These are phyloP conservation scores for Hericium coralloides DNA, from an alignment of 768 basidiomycete genomes.

Conservation along the genomic window DNA sequence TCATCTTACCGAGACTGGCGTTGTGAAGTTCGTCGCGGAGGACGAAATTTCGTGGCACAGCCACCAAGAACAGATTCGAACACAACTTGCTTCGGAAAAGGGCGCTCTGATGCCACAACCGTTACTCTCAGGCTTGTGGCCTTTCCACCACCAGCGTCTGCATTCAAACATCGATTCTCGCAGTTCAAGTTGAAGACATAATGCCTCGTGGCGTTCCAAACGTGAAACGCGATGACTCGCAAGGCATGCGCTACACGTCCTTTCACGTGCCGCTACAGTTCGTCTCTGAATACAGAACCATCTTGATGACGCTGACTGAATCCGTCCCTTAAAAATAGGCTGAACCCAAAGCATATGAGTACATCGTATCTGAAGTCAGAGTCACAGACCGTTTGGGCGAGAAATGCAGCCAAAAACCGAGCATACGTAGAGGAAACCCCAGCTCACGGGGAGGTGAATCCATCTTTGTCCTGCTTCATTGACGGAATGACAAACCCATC, in stretches of 20 bases:
- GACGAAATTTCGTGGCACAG: background rate
- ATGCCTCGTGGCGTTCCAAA: conserved; percentile 85
- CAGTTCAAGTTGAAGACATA: background rate
- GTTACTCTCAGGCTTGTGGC: background rate
- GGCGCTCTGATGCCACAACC: background rate
- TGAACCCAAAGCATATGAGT: conserved; percentile 74
- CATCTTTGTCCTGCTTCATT: background rate
- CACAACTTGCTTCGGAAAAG: background rate
- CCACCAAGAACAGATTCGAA: background rate
- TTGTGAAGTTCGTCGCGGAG: background rate
- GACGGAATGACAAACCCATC: conserved; percentile 11
- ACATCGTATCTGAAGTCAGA: conserved; percentile 76
- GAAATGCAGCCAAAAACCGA: conserved; percentile 41
- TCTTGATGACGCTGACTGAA: background rate
- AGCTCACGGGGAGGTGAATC: conserved; percentile 2
- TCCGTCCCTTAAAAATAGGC: conserved; percentile 28
- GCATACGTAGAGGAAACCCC: conserved; percentile 9
- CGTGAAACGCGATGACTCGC: conserved; percentile 67
- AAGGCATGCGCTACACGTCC: conserved; percentile 67
- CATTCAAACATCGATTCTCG: background rate
- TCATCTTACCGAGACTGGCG: no score
- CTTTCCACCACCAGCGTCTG: background rate
- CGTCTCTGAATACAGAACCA: conserved; percentile 8
- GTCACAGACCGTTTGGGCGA: conserved; percentile 61
- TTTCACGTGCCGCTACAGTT: conserved; percentile 66